phyloP scores from a whole-genome alignment of 306 rosid species.

The Ormosia emarginata region DNA sequence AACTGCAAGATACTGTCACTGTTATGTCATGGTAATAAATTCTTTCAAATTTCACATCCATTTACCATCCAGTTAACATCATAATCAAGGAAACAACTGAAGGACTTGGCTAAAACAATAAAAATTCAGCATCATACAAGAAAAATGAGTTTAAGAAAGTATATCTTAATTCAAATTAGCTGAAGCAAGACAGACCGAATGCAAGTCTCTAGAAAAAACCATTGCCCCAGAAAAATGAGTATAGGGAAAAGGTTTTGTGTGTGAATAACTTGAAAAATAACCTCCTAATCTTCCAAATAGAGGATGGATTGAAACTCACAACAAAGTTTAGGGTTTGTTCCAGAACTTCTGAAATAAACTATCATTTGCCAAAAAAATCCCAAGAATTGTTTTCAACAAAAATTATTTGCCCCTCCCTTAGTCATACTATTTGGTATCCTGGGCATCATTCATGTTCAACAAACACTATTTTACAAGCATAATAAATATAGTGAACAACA shows the following conservation, averaged over 20 bases:
- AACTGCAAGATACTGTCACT: not conserved
- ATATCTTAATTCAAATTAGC: not conserved
- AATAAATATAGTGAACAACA: conserved; percentile 1
- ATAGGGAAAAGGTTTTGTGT: not conserved
- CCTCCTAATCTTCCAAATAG: conserved; percentile 5
- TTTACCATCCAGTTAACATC: not conserved
- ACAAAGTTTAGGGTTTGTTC: not conserved
- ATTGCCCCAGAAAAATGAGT: not conserved
- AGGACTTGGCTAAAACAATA: not conserved
- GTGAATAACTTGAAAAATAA: not conserved
- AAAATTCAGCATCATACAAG: not conserved
- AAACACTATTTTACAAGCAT: not conserved
- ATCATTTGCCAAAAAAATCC: not conserved
- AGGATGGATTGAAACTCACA: not conserved
- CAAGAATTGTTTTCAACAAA: not conserved
- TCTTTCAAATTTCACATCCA: not conserved
- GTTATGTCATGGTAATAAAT: not conserved
- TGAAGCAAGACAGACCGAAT: not conserved
- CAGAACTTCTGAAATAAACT: conserved; percentile 4
- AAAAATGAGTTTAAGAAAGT: not conserved
- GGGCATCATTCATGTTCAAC: not conserved
- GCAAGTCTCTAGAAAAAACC: not conserved
- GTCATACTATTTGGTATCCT: not conserved
- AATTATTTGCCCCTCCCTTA: not conserved
- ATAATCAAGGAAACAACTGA: not conserved